Percentiles rank a stretch among this genome's conserved stretches.
Conservation (phyloP, 1,139 yeast genomes). For the Diutina rugosa region DNA sequence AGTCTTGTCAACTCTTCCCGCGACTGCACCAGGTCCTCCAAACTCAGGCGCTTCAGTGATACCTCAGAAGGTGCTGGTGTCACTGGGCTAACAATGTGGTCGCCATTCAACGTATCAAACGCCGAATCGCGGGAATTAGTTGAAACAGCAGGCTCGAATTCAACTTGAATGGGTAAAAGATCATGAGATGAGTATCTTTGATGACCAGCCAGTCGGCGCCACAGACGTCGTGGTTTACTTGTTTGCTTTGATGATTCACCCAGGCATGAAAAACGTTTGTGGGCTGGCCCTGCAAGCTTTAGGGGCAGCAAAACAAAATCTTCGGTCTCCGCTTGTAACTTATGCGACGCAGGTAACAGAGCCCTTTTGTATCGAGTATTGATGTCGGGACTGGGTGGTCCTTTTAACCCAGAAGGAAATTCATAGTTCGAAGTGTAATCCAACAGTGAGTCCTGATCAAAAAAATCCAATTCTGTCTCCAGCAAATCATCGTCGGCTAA, state of each 20-base stretch:
- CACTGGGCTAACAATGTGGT: not conserved
- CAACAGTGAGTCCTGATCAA: constrained; percentile 5
- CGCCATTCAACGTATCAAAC: constrained; percentile 1
- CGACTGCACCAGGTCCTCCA: constrained; percentile 10
- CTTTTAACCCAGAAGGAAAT: constrained; percentile 11
- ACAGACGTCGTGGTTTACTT: not conserved
- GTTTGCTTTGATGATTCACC: not conserved
- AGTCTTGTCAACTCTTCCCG: constrained; percentile 39
- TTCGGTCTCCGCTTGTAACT: constrained; percentile 11
- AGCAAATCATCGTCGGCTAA: constrained; percentile 4
- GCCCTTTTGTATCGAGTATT: constrained; percentile 12
- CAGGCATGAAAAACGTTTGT: not conserved
- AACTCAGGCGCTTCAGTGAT: constrained; percentile 1
- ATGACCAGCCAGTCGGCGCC: constrained; percentile 11
- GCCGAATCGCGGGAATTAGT: constrained; percentile 1
- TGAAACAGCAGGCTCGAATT: constrained; percentile 18
- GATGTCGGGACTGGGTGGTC: constrained; percentile 7
- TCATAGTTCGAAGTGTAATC: constrained; percentile 10
- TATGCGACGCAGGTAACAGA: constrained; percentile 23
- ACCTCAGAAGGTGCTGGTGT: not conserved
- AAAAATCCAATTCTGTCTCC: constrained; percentile 5
- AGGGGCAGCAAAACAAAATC: constrained; percentile 34
- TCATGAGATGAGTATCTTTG: constrained; percentile 33
- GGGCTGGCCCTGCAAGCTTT: constrained; percentile 16
- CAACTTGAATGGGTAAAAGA: constrained; percentile 31